These are phyloP conservation scores for Phyllosticta ampelicida DNA, from an alignment of 2,329 filamentous ascomycete genomes.

Conservation along the genomic window DNA sequence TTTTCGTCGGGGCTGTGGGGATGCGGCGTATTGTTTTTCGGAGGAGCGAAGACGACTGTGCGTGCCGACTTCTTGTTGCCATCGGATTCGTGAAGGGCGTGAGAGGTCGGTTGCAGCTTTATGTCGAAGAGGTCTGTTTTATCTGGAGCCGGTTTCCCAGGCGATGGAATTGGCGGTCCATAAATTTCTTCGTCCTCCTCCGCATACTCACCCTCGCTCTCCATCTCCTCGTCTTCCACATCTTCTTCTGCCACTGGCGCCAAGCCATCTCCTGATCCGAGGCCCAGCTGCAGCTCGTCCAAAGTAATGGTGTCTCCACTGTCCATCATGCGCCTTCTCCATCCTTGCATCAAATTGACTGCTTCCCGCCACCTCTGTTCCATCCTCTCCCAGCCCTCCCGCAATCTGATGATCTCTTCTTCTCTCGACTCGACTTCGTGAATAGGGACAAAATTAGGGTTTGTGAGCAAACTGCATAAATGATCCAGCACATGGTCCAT, in stretches of 20 bases:
- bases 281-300: slow-evolving; percentile 50
- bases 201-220: slow-evolving; percentile 18
- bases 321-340: slow-evolving; percentile 70
- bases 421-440: slow-evolving; percentile 92
- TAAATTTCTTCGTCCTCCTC: slow-evolving; percentile 8
- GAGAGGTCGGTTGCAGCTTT: slow-evolving; percentile 21
- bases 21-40: slow-evolving; percentile 15
- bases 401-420: slow-evolving; percentile 74
- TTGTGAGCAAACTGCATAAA: slow-evolving; percentile 74
- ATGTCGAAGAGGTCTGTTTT: slow-evolving; percentile 24
- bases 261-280: slow-evolving; percentile 43
- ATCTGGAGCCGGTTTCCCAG: slow-evolving; percentile 14
- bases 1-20: slow-evolving; percentile 24
- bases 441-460: slow-evolving; percentile 89
- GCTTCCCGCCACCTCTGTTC: slow-evolving; percentile 84
- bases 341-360: slow-evolving; percentile 80
- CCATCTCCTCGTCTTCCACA: slow-evolving; percentile 19
- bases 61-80: slow-evolving; percentile 26
- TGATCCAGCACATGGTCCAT: slow-evolving; percentile 71
- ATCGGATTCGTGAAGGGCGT: slow-evolving; percentile 25
- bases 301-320: slow-evolving; percentile 58
- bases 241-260: slow-evolving; percentile 20
- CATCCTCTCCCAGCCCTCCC: slow-evolving; percentile 87
- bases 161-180: slow-evolving; percentile 17
- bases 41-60: slow-evolving; percentile 29